Evolutionary conservation across 1,284 basidiomycete genomes (phyloP), one percentile per base, ranked within the genome.

Genomic region (Rhodotorula sp.): DNA sequence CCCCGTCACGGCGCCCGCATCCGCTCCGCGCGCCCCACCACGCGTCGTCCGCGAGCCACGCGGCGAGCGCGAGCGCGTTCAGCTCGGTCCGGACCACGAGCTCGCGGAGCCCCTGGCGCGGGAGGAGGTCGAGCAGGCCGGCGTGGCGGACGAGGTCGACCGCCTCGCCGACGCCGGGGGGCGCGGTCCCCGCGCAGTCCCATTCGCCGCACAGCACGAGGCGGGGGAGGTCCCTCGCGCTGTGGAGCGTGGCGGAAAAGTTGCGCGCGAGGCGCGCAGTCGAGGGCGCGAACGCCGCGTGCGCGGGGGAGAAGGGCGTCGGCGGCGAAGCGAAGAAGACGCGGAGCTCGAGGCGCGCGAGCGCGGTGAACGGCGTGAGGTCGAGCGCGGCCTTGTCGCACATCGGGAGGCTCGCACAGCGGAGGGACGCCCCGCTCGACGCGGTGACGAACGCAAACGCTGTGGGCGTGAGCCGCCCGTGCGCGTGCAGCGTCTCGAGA

Each of bases 141-240:
- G 54, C 64, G 34, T 70, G 69, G 19, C 39, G 64, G 17, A 70
- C 69, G 32, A 70, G 36, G 50, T 70, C 69, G 53, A 70, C 37
- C 19, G 68, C 59, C 51, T 66, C 51, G 32, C 34, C 22, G 22
- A 56, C 64, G 22, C 36, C 39, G 46, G 60, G 46, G 12, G 60
- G 29, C 21, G 60, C 44, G 3, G 60, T 37, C 15, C 25, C 50
- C 15, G 55, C 34, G 56, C 55, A 39, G 60, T 70, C 69, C 69
- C 69, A 70, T 10, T 15, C 29, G 10, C 69, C 69, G 9, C 37
- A 46, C n/a, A 70, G 61, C 21, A 48, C 27, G 25, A 70, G 60
- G 55, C 62, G 48, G 64, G 36, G 53, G 10, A 46, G 36, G 4
- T 58, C 34, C 21, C 54, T 41, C 21, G 34, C 39, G 54, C 62